Percentiles rank a stretch among this genome's conserved stretches.
These are phyloP conservation scores for Termitomyces sp. DNA, from an alignment of 768 basidiomycete genomes.

Conservation along the genomic window DNA sequence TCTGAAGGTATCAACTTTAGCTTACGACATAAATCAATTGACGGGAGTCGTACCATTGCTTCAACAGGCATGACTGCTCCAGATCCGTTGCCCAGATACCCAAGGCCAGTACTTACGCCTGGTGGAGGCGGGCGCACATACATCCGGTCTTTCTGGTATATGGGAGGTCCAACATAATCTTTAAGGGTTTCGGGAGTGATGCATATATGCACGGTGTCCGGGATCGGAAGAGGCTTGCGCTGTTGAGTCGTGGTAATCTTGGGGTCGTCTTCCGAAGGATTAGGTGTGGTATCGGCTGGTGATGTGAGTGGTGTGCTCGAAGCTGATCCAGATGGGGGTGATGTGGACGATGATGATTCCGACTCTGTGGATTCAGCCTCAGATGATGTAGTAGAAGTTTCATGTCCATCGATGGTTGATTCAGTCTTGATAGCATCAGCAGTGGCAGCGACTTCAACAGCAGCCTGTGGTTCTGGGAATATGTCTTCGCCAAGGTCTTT, in stretches of 20 bases:
- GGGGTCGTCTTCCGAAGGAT: constrained; percentile 12
- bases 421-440: constrained; percentile 12
- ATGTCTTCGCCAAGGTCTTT: constrained; percentile 83
- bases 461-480: constrained; percentile 60
- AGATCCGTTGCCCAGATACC: constrained; percentile 93
- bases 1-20: constrained; percentile 36
- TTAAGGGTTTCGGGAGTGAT: constrained; percentile 87
- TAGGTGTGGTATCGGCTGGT: constrained; percentile 15
- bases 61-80: constrained; percentile 98
- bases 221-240: constrained; percentile 77
- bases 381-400: constrained; percentile 4
- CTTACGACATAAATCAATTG: not conserved
- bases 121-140: constrained; percentile 77
- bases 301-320: constrained; percentile 8
- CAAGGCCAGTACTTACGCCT: constrained; percentile 92
- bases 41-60: constrained; percentile 57
- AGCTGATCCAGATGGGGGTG: constrained; percentile 10
- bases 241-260: constrained; percentile 70
- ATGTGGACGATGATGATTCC: constrained; percentile 3
- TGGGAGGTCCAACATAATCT: constrained; percentile 93
- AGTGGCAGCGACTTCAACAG: constrained; percentile 12
- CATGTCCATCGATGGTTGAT: constrained; percentile 42
- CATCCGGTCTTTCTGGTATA: constrained; percentile 94
- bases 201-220: constrained; percentile 67
- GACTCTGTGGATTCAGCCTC: constrained; percentile 8